Base-by-base conservation (phyloP, 1,284 basidiomycete genomes). In the Ganoderma lucidum region DNA sequence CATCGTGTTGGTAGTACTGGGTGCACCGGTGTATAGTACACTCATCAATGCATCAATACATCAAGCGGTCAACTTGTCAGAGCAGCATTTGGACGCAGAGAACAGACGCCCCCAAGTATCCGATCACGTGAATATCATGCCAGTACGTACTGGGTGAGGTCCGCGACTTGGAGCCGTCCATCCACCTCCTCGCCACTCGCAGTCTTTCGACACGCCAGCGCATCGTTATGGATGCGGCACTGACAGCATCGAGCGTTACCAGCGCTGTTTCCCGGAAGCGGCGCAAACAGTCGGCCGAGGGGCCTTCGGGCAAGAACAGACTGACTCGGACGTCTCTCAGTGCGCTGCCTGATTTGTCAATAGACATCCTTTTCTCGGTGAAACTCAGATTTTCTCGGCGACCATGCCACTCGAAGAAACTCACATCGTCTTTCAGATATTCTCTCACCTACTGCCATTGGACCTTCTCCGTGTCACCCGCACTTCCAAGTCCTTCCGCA, bases 341-440 rank as follows among this genome's bases (percentile, higher is more conserved):
- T 32, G 15, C 28, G 0, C 30, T 55, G 15, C 53, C 30, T 15
- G 53, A 32, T 15, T 17, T 55, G 53, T 32, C 53, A 17, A 32
- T 55, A 32, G 53, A 55, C 53, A 32, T 55, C 17, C 53, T 55
- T 10, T 55, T 55, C 30, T 28, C 32, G 53, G 53, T 55, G 19
- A 51, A 6, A 23, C 48, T 10, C 9, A 51, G 6, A 19, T 17
- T 51, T 51, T 28, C 48, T 51, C 23, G 4, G 2, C 8, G 23
- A 1, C 44, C 9, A 6, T 23, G 48, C 23, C n/a, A 28, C 5
- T 28, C 48, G 10, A 51, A 28, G 23, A 51, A 2, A 19, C 23
- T 51, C n/a, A 51, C 48, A 28, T 10, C 23, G 19, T 51, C n/a
- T 51, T 51, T 32, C 53, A 55, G 53, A 55, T 55, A 55, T 55